These are phyloP conservation scores for Candida xiaguanensis DNA, from an alignment of 805 yeast species.

Conservation along the genomic window DNA sequence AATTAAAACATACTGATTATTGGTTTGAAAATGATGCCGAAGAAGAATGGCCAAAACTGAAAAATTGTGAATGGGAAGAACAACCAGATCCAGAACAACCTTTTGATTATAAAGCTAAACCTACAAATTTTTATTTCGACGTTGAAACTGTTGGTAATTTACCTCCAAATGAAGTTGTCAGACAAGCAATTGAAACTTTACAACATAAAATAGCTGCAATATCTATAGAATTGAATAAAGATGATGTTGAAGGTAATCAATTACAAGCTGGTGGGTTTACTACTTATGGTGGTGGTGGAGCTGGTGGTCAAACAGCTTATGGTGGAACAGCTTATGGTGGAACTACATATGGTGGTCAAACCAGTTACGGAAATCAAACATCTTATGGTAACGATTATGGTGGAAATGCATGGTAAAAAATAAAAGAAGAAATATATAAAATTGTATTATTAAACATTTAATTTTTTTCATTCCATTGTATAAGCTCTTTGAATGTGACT, in stretches of 20 bases:
- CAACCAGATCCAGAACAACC: slow-evolving; percentile 84
- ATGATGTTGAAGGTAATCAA: slow-evolving; percentile 35
- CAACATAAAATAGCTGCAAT: slow-evolving; percentile 90
- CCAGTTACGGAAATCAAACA: not conserved
- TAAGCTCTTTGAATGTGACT: slow-evolving; percentile 73
- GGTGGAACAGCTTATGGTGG: slow-evolving; percentile 22
- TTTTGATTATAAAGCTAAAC: slow-evolving; percentile 81
- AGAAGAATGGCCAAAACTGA: slow-evolving; percentile 89
- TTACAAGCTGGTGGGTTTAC: slow-evolving; percentile 45
- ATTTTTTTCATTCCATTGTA: slow-evolving; percentile 57
- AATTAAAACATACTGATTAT: slow-evolving; percentile 88
- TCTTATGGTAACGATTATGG: slow-evolving; percentile 14
- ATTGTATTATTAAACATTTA: not conserved
- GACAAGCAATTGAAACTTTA: slow-evolving; percentile 77
- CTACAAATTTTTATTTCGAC: slow-evolving; percentile 78
- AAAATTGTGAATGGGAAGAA: slow-evolving; percentile 94
- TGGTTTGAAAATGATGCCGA: slow-evolving; percentile 93
- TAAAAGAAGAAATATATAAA: not conserved
- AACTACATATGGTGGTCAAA: slow-evolving; percentile 29
- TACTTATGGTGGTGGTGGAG: slow-evolving; percentile 38
- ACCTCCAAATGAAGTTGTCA: slow-evolving; percentile 84
- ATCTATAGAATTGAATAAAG: slow-evolving; percentile 59
- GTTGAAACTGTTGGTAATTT: slow-evolving; percentile 91
- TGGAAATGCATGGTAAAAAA: slow-evolving; percentile 29
- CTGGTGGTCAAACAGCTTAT: slow-evolving; percentile 20